Percentiles rank a stretch among this genome's conserved stretches.
Conservation (phyloP, 2,329 filamentous ascomycete genomes). For the Thielaviopsis ethacetica region DNA sequence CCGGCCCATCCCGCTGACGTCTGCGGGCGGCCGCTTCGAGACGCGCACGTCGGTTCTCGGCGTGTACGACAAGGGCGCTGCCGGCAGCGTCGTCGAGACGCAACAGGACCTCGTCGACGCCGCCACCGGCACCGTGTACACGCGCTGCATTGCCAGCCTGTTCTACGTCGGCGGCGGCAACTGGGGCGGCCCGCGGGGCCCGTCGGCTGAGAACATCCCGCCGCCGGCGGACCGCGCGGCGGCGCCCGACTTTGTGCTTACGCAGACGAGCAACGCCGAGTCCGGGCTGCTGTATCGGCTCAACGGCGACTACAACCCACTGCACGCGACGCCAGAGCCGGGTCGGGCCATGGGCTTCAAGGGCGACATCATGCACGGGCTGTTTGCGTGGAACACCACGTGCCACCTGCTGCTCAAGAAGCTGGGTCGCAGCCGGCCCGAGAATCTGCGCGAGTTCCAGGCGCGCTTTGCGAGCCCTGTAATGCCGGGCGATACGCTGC, state of each 20-base stretch:
- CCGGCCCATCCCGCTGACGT: slow-evolving; percentile 57
- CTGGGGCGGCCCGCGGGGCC: slow-evolving; percentile 86
- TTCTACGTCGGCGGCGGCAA: slow-evolving; percentile 67
- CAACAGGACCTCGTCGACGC: slow-evolving; percentile 63
- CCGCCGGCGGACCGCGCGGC: slow-evolving; percentile 49
- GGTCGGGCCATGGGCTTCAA: slow-evolving; percentile 84
- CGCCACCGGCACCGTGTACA: slow-evolving; percentile 35
- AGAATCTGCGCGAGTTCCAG: slow-evolving; percentile 76
- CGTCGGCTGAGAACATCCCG: slow-evolving; percentile 61
- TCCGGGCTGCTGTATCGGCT: slow-evolving; percentile 66
- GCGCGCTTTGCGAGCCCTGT: slow-evolving; percentile 77
- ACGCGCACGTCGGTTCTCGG: slow-evolving; percentile 62
- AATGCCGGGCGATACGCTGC: slow-evolving; percentile 64
- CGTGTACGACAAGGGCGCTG: slow-evolving; percentile 79
- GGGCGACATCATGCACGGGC: slow-evolving; percentile 74
- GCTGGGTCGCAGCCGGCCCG: slow-evolving; percentile 60
- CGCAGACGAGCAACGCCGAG: slow-evolving; percentile 53
- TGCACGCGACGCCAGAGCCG: slow-evolving; percentile 74
- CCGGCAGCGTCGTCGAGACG: slow-evolving; percentile 66
- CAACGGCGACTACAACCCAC: slow-evolving; percentile 88
- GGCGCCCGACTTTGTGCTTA: slow-evolving; percentile 49
- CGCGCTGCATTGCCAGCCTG: slow-evolving; percentile 45
- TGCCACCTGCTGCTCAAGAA: slow-evolving; percentile 56
- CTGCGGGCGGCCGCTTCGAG: slow-evolving; percentile 58
- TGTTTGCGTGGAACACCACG: slow-evolving; percentile 74